Evolutionary conservation across 2,329 filamentous ascomycete genomes (phyloP), one percentile per base, ranked within the genome.

Genomic region (Aspergillus texensis): DNA sequence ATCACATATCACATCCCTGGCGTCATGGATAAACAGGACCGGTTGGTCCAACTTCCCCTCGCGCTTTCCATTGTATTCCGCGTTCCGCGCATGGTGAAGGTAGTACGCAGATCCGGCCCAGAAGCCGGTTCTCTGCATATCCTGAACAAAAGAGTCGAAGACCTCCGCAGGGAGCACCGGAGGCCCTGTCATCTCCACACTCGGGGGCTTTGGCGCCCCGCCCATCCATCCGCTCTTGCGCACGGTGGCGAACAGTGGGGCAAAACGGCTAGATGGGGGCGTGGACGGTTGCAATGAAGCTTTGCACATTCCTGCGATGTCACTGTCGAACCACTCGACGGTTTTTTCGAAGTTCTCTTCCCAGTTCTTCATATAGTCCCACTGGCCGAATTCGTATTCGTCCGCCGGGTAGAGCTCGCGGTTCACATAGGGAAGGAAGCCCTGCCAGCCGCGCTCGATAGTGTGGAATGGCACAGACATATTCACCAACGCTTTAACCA

Each of bases 391-490:
- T 21, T 61, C 59, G 24, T 76, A 82, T 64, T 83, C 58, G 34
- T 79, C 77, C 19, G 71, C 74, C 0, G 83, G 82, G 65, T 84
- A 84, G 11, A 82, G 57, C 0, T 80, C 76, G 11, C 82, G 78
- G 67, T 84, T 78, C 8, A 81, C 69, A 3, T 74, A 61, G 3
- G 74, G 70, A 14, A 80, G 56, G 11, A 79, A 58, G 10, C 72
- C 67, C 0, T 79, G 71, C 26, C 82, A 68, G 3, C 82, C 82
- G 6, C 76, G 65, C 63, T 83, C 82, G 28, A 83, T 43, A 0
- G 72, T 71, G 1, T 71, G 71, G 61, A 82, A 83, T 0, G 83
- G 82, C 0, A 84, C 78, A 36, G 77, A 77, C n/a, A 64, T 14
- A 14, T 41, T 61, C 16, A 61, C 43, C 39, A 61, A 53, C 4